A percentile compares a stretch with the other conserved stretches of the same genome.
Evolutionary conservation across 192 early-diverging fungal species (phyloP).

Genomic region (Backusella mclennaniae): DNA sequence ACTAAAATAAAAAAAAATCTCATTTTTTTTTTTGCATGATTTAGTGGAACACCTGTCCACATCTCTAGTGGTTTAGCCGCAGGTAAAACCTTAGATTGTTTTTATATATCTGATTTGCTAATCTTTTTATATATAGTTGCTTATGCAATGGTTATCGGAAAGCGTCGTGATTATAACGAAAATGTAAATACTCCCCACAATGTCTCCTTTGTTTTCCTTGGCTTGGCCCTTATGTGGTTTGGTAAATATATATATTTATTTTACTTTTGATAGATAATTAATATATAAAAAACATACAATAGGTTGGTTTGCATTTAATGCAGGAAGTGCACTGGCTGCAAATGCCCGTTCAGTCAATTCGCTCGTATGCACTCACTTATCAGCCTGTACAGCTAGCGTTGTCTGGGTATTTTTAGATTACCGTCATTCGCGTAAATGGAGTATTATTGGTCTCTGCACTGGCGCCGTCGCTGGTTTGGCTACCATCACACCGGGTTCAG

Average conservation of each 20-base stretch:
- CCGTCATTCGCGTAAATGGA: slow-evolving; percentile 66
- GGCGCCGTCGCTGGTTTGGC: slow-evolving; percentile 90
- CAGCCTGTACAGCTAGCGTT: slow-evolving; percentile 66
- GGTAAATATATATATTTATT: slow-evolving; percentile 70
- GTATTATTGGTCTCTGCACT: slow-evolving; percentile 83
- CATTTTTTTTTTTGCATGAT: background rate
- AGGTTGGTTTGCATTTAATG: slow-evolving; percentile 92
- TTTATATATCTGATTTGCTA: background rate
- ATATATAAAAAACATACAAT: background rate
- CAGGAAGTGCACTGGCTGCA: slow-evolving; percentile 69
- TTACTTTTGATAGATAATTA: background rate
- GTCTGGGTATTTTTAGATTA: slow-evolving; percentile 77
- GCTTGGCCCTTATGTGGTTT: slow-evolving; percentile 83
- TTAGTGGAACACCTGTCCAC: slow-evolving; percentile 80
- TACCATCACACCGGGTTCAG: slow-evolving; percentile 83
- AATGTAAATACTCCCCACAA: slow-evolving; percentile 79
- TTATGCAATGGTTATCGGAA: slow-evolving; percentile 79
- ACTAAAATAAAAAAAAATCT: background rate
- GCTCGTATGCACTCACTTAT: slow-evolving; percentile 71
- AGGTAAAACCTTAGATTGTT: background rate
- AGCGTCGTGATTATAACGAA: slow-evolving; percentile 67
- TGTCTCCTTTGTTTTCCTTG: slow-evolving; percentile 80
- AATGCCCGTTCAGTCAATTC: slow-evolving; percentile 75
- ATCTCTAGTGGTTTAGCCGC: slow-evolving; percentile 78
- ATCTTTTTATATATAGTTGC: slow-evolving; percentile 48